Evolutionary conservation across 129 eudicot species (phyloP).

Genomic region (Flaveria ramosissima): DNA sequence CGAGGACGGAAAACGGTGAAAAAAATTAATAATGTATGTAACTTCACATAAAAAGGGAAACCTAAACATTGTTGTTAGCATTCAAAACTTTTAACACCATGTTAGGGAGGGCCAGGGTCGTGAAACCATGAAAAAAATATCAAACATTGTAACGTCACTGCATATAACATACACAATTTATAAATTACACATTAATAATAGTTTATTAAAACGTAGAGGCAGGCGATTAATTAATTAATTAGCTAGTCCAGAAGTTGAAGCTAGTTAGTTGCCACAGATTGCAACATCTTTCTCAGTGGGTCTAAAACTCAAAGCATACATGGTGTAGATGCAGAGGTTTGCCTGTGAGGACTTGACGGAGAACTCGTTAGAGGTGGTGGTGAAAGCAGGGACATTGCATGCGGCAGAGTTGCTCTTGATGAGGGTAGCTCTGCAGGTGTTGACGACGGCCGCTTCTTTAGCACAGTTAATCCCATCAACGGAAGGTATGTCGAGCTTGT

Average conservation of each 20-base stretch:
- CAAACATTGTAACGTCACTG: no score
- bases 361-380: conserved; percentile 62
- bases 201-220: no score
- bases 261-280: conserved; percentile 55
- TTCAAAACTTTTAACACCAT: no score
- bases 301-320: conserved; percentile 65
- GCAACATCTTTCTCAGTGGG: conserved; percentile 57
- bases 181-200: no score
- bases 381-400: conserved; percentile 74
- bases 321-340: conserved; percentile 72
- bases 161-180: no score
- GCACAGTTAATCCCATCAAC: conserved; percentile 94
- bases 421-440: conserved; percentile 68
- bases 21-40: no score
- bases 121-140: no score
- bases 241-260: not conserved
- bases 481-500: conserved; percentile 71
- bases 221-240: not conserved
- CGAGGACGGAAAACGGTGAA: no score
- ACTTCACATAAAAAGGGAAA: no score
- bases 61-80: no score
- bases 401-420: conserved; percentile 47
- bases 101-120: no score
- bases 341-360: conserved; percentile 65
- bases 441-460: conserved; percentile 53